phyloP scores from a whole-genome alignment of 495 filamentous ascomycete species.

The Penicillium argentinense region DNA sequence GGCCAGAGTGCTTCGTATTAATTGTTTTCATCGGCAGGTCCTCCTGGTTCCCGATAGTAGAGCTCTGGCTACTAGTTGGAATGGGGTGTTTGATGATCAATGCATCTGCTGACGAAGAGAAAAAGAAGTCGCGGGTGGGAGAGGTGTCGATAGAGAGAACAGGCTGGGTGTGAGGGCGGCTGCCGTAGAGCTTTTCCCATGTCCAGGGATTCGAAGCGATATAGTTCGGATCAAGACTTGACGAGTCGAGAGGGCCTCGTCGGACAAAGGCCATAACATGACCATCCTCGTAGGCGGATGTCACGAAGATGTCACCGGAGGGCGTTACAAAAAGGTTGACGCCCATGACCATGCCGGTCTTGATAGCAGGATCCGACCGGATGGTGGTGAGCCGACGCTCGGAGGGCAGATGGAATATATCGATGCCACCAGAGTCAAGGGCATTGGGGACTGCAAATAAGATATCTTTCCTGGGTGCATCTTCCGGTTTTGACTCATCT shows the following conservation, averaged over 20 bases:
- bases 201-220: conserved; percentile 26
- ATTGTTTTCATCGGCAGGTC: conserved; percentile 54
- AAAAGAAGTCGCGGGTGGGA: conserved; percentile 58
- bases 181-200: conserved; percentile 67
- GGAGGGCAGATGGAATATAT: conserved; percentile 82
- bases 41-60: conserved; percentile 14
- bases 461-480: conserved; percentile 25
- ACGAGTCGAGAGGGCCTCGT: conserved; percentile 21
- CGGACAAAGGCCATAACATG: conserved; percentile 59
- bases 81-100: conserved; percentile 63
- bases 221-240: conserved; percentile 8
- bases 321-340: conserved; percentile 55
- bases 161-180: conserved; percentile 75
- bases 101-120: conserved; percentile 84
- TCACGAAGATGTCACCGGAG: conserved; percentile 44
- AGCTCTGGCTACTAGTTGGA: conserved; percentile 33
- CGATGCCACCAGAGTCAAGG: conserved; percentile 73
- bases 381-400: conserved; percentile 69
- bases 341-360: conserved; percentile 92
- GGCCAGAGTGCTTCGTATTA: conserved; percentile 85
- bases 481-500: not conserved
- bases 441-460: conserved; percentile 77
- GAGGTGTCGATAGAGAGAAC: conserved; percentile 74
- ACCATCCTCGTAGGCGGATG: conserved; percentile 87
- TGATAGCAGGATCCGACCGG: conserved; percentile 50